These are phyloP conservation scores for Arthrobotrys sinensis DNA, from an alignment of 2,329 filamentous ascomycete species.

Conservation along the genomic window DNA sequence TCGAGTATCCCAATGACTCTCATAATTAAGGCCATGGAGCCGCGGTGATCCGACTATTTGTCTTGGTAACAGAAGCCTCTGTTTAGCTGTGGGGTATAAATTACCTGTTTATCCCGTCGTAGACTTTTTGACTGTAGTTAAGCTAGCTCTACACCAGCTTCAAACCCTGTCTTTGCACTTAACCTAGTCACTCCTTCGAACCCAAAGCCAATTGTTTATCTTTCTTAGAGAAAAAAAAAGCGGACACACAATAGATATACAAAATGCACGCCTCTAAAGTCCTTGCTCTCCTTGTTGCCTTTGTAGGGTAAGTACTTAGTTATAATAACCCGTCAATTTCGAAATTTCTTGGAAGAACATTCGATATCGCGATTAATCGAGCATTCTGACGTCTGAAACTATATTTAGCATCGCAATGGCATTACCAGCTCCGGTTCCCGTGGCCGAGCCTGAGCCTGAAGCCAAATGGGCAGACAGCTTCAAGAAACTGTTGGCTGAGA, in stretches of 20 bases:
- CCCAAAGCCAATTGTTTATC: neutral
- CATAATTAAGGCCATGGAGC: no score
- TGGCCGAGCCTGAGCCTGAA: neutral
- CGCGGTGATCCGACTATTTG: no score
- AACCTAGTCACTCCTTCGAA: conserved; percentile 20
- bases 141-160: neutral
- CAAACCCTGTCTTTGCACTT: neutral
- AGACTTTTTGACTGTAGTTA: no score
- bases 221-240: neutral
- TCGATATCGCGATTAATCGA: no score
- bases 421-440: neutral
- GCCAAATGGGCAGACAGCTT: neutral
- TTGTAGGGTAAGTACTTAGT: conserved; percentile 3
- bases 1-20: no score
- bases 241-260: neutral
- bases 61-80: no score
- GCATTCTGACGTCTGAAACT: neutral
- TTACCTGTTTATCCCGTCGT: no score
- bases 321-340: no score
- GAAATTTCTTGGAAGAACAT: neutral
- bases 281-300: conserved; percentile 1
- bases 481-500: no score
- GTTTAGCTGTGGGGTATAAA: no score
- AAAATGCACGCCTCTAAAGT: neutral
- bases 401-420: conserved; percentile 7